A percentile compares a stretch with the other conserved stretches of the same genome.
Evolutionary conservation across 805 yeast species (phyloP).

Genomic region (Spathaspora girioi): DNA sequence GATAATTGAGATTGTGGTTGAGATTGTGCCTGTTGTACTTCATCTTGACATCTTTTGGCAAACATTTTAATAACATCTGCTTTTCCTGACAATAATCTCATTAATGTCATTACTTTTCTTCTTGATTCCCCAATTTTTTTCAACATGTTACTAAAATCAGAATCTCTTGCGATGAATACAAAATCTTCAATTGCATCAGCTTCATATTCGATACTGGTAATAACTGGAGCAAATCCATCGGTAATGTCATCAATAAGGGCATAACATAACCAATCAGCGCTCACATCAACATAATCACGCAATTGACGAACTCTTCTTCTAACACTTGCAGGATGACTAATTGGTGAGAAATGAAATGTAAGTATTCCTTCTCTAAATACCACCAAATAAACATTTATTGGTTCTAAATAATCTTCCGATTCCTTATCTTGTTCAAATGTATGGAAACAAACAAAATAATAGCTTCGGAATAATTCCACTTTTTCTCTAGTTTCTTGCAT

Average conservation of each 20-base stretch:
- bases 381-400: constrained; percentile 68
- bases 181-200: constrained; percentile 83
- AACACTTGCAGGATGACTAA: constrained; percentile 62
- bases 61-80: constrained; percentile 97
- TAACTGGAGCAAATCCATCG: constrained; percentile 80
- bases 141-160: constrained; percentile 74
- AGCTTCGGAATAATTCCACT: constrained; percentile 84
- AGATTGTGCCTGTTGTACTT: constrained; percentile 21
- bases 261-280: constrained; percentile 80
- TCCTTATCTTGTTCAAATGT: constrained; percentile 85
- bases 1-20: constrained; percentile 4
- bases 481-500: constrained; percentile 97
- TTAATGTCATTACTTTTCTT: constrained; percentile 85
- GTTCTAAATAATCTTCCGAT: constrained; percentile 79
- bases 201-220: constrained; percentile 72
- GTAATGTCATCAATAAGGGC: constrained; percentile 82
- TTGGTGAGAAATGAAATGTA: constrained; percentile 57
- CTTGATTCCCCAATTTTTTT: constrained; percentile 84
- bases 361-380: constrained; percentile 59
- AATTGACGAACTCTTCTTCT: constrained; percentile 79
- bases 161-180: constrained; percentile 74
- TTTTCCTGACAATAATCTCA: constrained; percentile 86
- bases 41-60: constrained; percentile 91
- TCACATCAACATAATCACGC: constrained; percentile 72
- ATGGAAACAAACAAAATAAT: constrained; percentile 95